Percentiles rank a stretch among this genome's conserved stretches.
These are phyloP conservation scores for Macrophomina tecta DNA, from an alignment of 2,329 filamentous ascomycete genomes.

Conservation along the genomic window DNA sequence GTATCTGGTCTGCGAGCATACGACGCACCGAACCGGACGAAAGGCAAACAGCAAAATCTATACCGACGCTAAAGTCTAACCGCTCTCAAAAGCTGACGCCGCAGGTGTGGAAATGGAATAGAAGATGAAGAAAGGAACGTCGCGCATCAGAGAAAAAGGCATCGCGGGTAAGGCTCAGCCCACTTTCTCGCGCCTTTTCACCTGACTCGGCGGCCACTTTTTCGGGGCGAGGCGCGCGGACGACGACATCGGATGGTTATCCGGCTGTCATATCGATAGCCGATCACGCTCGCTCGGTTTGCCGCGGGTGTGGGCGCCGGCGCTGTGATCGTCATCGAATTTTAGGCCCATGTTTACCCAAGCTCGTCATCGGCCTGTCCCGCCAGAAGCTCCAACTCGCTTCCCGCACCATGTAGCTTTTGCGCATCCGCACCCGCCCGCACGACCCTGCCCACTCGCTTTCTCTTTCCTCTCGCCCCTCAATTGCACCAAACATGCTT, in stretches of 20 bases:
- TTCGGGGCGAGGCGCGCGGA: neutral
- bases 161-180: slow-evolving; percentile 7
- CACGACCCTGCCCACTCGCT: neutral
- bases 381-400: slow-evolving; percentile 8
- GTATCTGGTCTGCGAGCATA: slow-evolving; percentile 19
- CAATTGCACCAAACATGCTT: slow-evolving; percentile 1
- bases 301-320: neutral
- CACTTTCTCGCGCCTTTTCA: slow-evolving; percentile 26
- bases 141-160: neutral
- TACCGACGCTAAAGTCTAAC: neutral
- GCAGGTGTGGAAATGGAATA: neutral
- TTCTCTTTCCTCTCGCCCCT: neutral
- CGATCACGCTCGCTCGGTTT: neutral
- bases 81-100: neutral
- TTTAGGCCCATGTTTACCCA: slow-evolving; percentile 1
- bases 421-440: neutral
- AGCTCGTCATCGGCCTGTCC: slow-evolving; percentile 9
- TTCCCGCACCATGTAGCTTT: slow-evolving; percentile 12
- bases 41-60: slow-evolving; percentile 6
- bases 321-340: slow-evolving; percentile 16
- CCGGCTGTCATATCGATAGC: slow-evolving; percentile 17
- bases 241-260: slow-evolving; percentile 17
- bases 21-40: slow-evolving; percentile 11
- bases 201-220: slow-evolving; percentile 4
- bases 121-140: neutral